Conservation (phyloP, 805 yeast species). For the Priceomyces castillae region DNA sequence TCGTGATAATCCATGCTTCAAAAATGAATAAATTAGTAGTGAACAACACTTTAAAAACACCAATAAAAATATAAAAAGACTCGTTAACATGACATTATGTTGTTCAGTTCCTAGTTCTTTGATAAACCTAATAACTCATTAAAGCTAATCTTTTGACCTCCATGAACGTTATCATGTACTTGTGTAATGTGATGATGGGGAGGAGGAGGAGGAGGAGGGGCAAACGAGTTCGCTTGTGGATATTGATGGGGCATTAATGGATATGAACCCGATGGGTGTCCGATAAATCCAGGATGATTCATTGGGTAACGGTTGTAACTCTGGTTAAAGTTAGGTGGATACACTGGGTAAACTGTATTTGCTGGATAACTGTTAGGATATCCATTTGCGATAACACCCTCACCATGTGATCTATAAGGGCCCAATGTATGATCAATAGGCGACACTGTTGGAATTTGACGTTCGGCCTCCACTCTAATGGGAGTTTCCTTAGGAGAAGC, state of each 20-base stretch:
- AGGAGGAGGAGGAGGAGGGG: constrained; percentile 4
- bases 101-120: not conserved
- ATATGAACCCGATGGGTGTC: not conserved
- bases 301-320: constrained; percentile 2
- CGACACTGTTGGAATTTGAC: not conserved
- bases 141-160: constrained; percentile 39
- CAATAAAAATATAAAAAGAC: not conserved
- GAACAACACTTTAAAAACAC: not conserved
- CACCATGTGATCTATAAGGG: not conserved
- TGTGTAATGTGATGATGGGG: constrained; percentile 3
- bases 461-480: not conserved
- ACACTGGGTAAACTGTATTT: not conserved
- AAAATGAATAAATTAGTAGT: not conserved
- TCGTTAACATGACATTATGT: not conserved
- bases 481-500: constrained; percentile 20
- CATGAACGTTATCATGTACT: constrained; percentile 6
- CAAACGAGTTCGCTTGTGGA: constrained; percentile 10
- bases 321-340: constrained; percentile 1
- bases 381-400: too few relatives aligned
- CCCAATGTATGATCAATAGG: not conserved
- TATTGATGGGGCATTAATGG: constrained; percentile 7
- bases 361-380: not conserved
- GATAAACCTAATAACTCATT: constrained; percentile 36
- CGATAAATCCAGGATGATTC: not conserved
- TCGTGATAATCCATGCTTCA: not conserved